Evolutionary conservation across 345 rosid species (phyloP).

Genomic region (Eucalyptus erythrocorys): DNA sequence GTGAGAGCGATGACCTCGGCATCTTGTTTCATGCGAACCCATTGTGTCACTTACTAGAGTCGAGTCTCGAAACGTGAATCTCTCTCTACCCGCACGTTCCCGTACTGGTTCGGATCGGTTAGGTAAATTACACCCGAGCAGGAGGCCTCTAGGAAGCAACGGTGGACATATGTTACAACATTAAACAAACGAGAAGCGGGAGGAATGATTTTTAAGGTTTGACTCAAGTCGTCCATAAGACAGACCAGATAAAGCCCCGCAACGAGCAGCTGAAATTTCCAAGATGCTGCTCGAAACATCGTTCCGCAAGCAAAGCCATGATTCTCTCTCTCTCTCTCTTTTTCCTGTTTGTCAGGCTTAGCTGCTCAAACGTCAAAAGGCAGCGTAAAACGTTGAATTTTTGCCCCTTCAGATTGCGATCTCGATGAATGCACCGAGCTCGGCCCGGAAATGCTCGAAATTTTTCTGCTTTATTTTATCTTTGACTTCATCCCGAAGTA

Average conservation of each 20-base stretch:
- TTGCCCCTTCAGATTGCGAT: not conserved
- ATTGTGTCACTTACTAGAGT: fast-evolving
- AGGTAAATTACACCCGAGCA: not conserved
- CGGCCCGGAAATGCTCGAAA: not conserved
- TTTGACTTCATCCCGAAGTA: not conserved
- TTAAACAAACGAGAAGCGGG: not conserved
- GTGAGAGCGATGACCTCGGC: not conserved
- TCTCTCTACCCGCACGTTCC: not conserved
- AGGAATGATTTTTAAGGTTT: not conserved
- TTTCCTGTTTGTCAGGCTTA: not conserved
- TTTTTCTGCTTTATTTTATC: not conserved
- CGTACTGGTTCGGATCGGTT: not conserved
- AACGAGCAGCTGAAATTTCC: not conserved
- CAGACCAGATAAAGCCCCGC: not conserved
- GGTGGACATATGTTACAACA: not conserved
- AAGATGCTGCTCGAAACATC: not conserved
- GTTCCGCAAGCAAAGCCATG: not conserved
- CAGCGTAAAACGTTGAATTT: not conserved
- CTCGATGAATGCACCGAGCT: not conserved
- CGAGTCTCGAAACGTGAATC: not conserved
- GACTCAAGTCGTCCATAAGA: not conserved
- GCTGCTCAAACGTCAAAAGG: not conserved
- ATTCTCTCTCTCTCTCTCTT: not conserved
- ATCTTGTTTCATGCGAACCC: not conserved
- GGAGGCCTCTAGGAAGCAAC: not conserved